Evolutionary conservation across 208 protist genomes (phyloP), one percentile per base, ranked within the genome.

Genomic region (Leishmania lainsoni): DNA sequence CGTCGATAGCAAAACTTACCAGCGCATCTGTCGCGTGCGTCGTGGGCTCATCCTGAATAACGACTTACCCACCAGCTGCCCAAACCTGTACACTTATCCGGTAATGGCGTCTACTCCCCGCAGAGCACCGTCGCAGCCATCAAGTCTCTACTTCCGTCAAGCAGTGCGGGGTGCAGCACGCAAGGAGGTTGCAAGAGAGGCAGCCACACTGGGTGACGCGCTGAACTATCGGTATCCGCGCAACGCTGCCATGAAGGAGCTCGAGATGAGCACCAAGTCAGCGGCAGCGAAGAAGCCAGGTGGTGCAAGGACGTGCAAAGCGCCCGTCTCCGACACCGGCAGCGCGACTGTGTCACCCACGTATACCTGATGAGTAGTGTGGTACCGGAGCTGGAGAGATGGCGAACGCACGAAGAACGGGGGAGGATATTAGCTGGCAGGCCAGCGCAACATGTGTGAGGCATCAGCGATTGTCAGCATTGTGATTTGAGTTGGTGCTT

Each of bases 111-210:
- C 58, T 32, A 70, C 48, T 6, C 14, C 45, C 16, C 69, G 26
- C 20, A 54, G 8, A 32, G 65, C 73, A 8, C 48, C 49, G 20
- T 22, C 63, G 74, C 82, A 82, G 78, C 68, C 78, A 54, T 77
- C 68, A 8, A 76, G 66, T 35, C 74, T 86, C 73, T 86, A 58
- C 74, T 86, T 86, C 75, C 77, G 82, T n/a, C 77, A 61, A 48
- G 80, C 74, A 35, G 32, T 79, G 65, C 77, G 82, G 42, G 74
- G 82, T 12, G 56, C 61, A 49, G 56, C 72, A 61, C 77, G 66
- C 5, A 61, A 65, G 17, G 79, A 65, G 78, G 74, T 81, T 22
- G 82, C 82, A 17, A 70, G 63, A 26, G 82, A 82, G 51, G 82
- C 82, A 16, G 78, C 63, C 22, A 26, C 65, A 35, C 82, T 86